Base-by-base conservation (phyloP, 352 stramenopile species). In the Hyphochytrium catenoides region DNA sequence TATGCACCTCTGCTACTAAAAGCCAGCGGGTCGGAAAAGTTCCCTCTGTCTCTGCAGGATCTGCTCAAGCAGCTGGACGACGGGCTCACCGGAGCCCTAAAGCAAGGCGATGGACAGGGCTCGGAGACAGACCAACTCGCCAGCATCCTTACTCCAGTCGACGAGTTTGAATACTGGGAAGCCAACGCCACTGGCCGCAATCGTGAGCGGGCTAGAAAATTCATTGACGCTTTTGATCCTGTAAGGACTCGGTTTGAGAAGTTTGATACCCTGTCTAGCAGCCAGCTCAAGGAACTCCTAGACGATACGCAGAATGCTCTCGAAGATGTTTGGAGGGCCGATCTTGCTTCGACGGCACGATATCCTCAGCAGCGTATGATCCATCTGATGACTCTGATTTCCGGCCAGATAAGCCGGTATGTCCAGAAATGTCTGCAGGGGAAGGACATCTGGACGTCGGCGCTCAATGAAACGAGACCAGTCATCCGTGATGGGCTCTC, bases 121-220 rank as follows among this genome's bases (percentile, higher is more conserved):
- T 45, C 9, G 44, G 52, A 20, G 25, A 47, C 36, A 2, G 54
- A 53, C 9, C 46, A 52, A 8, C 48, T 84, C 12, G 67, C 74
- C 52, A 49, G 43, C n/a, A 84, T 92, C 20, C 61, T 67, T 19
- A 79, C 54, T 11, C 59, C 85, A 36, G 48, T 50, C 1, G 74
- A 92, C 50, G 76, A 91, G 47, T 74, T 84, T 29, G 44, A 66
- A 1, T 91, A 72, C 45, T 92, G 77, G 75, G 62, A 73, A 21
- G 56, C 48, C 18, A 58, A 76, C 16, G 45, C 35, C 16, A 41
- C 26, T 5, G 46, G 42, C 15, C 36, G 43, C 20, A 47, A 57
- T 26, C 48, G 55, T 0, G 59, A 73, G 32, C 59, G 70, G 8
- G 57, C 64, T 0, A 67, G 71, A 31, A 79, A 81, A 41, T 76